Base-by-base conservation (phyloP, 139 green algal species). In the Limnomonas spitsbergensis region DNA sequence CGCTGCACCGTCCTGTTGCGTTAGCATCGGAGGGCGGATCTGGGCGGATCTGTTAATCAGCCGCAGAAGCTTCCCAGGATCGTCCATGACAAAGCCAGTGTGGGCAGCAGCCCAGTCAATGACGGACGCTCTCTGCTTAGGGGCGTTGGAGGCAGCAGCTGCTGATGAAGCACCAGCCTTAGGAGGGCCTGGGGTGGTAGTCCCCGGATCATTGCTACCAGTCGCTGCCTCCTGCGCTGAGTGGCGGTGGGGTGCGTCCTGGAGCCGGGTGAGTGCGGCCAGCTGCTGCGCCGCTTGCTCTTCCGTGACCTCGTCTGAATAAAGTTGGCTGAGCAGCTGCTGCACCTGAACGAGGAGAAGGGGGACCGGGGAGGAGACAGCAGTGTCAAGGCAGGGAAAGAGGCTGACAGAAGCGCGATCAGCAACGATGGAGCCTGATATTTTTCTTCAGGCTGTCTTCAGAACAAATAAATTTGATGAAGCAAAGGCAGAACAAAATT, bases 1-100 rank as follows among this genome's bases (percentile, higher is more conserved):
- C n/a, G n/a, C n/a, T n/a, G n/a, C n/a, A n/a, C n/a, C n/a, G n/a
- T n/a, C n/a, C n/a, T n/a, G n/a, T n/a, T n/a, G n/a, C n/a, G n/a
- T n/a, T n/a, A n/a, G n/a, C n/a, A n/a, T n/a, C n/a, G n/a, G n/a
- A n/a, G n/a, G n/a, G n/a, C 14, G 4, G 56, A 24, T 4, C 24
- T 24, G 56, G 27, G 56, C 56, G 4, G 67, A 39, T 6, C 67
- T 27, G 32, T 47, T 40, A 35, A 79, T 73, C 32, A 79, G 53
- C 9, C 74, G 53, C 53, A 74, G 69, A 34, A 85, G 76, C 71
- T 85, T 85, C 76, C 79, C 76, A 39, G 81, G 76, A 40, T 85
- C 76, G 0, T 76, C 81, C 70, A 85, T 53, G n/a, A 82, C 75
- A 47, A 81, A 81, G 4, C 14, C 56, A 70, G 7, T 32, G 7